These are phyloP conservation scores for Volutella citrinella DNA, from an alignment of 2,329 filamentous ascomycete species.

Conservation along the genomic window DNA sequence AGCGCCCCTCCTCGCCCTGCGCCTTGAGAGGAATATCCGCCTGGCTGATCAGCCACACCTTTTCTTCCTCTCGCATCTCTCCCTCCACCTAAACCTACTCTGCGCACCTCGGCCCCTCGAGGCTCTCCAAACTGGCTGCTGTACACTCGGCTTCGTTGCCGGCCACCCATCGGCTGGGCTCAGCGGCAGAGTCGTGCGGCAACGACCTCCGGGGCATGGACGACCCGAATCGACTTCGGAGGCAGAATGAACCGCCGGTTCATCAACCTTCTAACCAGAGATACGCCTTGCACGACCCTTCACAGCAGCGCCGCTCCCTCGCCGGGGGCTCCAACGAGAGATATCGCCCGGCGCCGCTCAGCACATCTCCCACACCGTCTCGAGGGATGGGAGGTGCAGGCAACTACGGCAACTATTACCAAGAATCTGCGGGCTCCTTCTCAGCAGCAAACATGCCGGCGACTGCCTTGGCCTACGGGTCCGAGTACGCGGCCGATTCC, in stretches of 20 bases:
- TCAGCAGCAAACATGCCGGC: constrained; percentile 56
- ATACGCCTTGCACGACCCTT: constrained; percentile 49
- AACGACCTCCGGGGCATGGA: constrained; percentile 68
- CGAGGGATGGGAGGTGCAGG: constrained; percentile 54
- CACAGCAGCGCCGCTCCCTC: constrained; percentile 41
- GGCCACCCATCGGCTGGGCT: constrained; percentile 62
- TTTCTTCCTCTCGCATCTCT: too few species aligned
- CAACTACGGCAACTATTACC: constrained; percentile 59
- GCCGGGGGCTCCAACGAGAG: constrained; percentile 34
- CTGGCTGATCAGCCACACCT: too few species aligned
- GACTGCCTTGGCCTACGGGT: constrained; percentile 54
- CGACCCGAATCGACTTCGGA: constrained; percentile 68
- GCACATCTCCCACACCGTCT: constrained; percentile 44
- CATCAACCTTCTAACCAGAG: constrained; percentile 57
- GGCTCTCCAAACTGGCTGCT: constrained; percentile 22
- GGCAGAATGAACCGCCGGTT: constrained; percentile 70
- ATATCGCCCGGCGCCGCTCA: constrained; percentile 49
- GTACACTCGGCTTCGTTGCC: constrained; percentile 35
- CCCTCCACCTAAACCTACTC: too few species aligned
- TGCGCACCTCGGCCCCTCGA: constrained; percentile 8
- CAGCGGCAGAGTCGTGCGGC: constrained; percentile 52
- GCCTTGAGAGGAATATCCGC: too few species aligned
- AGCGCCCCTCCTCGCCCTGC: too few species aligned
- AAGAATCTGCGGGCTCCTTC: constrained; percentile 50
- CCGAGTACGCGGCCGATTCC: constrained; percentile 63